These are phyloP conservation scores for Salix brachista DNA, from an alignment of 345 rosid species.

Conservation along the genomic window DNA sequence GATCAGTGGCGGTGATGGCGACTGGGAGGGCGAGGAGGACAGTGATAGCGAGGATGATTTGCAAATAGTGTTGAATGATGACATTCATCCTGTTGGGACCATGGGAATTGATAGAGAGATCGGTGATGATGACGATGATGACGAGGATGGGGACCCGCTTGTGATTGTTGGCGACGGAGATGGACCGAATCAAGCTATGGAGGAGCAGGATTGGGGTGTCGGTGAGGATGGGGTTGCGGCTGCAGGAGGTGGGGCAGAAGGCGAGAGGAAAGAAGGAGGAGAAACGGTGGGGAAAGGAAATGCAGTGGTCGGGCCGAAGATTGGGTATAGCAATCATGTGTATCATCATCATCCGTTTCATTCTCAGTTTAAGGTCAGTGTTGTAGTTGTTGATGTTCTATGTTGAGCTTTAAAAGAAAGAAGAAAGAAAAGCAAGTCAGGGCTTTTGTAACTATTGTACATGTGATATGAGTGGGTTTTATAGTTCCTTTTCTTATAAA, in stretches of 20 bases:
- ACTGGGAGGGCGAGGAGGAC: slow-evolving; percentile 52
- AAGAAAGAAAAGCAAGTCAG: slow-evolving; percentile 1
- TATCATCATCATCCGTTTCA: slow-evolving; percentile 83
- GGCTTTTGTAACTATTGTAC: slow-evolving; percentile 17
- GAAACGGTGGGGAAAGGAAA: slow-evolving; percentile 38
- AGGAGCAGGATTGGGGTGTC: slow-evolving; percentile 58
- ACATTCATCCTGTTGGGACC: slow-evolving; percentile 37
- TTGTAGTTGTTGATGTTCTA: slow-evolving; percentile 21
- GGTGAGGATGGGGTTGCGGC: slow-evolving; percentile 40
- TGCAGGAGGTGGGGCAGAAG: slow-evolving; percentile 24
- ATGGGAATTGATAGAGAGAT: slow-evolving; percentile 51
- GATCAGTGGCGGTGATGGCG: slow-evolving; percentile 28
- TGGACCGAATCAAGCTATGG: slow-evolving; percentile 47
- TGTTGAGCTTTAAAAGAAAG: slow-evolving; percentile 15
- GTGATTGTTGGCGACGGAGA: slow-evolving; percentile 40
- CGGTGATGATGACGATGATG: slow-evolving; percentile 44
- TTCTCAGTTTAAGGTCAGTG: slow-evolving; percentile 99
- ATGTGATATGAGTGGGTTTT: slow-evolving; percentile 1
- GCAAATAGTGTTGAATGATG: slow-evolving; percentile 86
- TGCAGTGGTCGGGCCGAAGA: slow-evolving; percentile 38
- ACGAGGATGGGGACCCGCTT: slow-evolving; percentile 48
- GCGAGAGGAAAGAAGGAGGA: slow-evolving; percentile 58
- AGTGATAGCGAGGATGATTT: slow-evolving; percentile 98
- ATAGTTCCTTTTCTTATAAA: neutral
- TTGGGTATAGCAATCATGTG: slow-evolving; percentile 80